phyloP scores from a whole-genome alignment of 2,329 filamentous ascomycete genomes.

The Alternaria infectoria region DNA sequence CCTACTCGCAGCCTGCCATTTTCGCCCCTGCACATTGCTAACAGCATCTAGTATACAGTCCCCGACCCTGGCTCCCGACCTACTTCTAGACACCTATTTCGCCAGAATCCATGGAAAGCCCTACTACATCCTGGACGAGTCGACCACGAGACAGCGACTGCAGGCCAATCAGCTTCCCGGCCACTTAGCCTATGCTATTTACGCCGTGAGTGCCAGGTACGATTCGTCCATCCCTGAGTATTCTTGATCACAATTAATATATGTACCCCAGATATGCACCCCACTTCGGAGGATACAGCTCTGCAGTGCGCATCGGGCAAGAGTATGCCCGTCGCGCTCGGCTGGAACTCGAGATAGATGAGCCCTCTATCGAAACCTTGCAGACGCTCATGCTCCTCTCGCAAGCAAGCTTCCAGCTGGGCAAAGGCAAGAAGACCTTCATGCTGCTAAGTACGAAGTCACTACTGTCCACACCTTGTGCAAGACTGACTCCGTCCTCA shows the following conservation, averaged over 20 bases:
- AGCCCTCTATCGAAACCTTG: slow-evolving; percentile 78
- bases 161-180: slow-evolving; percentile 69
- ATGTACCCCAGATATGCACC: slow-evolving; percentile 66
- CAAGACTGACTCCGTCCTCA: slow-evolving; percentile 24
- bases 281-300: slow-evolving; percentile 70
- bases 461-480: neutral
- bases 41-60: slow-evolving; percentile 44
- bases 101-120: slow-evolving; percentile 79
- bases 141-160: slow-evolving; percentile 72
- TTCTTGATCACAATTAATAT: slow-evolving; percentile 57
- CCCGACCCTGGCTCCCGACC: slow-evolving; percentile 62
- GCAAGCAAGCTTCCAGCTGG: slow-evolving; percentile 76
- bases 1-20: slow-evolving; percentile 10
- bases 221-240: slow-evolving; percentile 40
- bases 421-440: slow-evolving; percentile 83
- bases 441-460: slow-evolving; percentile 74
- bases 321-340: slow-evolving; percentile 76
- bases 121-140: slow-evolving; percentile 81
- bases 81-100: slow-evolving; percentile 80
- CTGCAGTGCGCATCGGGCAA: slow-evolving; percentile 71
- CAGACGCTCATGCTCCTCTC: slow-evolving; percentile 78
- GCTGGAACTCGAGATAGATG: slow-evolving; percentile 75
- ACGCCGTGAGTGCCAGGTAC: slow-evolving; percentile 55
- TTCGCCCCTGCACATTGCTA: slow-evolving; percentile 16
- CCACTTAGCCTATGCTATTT: slow-evolving; percentile 60